Conservation (phyloP, 2,329 filamentous ascomycete genomes). For the Aureobasidium sp. region DNA sequence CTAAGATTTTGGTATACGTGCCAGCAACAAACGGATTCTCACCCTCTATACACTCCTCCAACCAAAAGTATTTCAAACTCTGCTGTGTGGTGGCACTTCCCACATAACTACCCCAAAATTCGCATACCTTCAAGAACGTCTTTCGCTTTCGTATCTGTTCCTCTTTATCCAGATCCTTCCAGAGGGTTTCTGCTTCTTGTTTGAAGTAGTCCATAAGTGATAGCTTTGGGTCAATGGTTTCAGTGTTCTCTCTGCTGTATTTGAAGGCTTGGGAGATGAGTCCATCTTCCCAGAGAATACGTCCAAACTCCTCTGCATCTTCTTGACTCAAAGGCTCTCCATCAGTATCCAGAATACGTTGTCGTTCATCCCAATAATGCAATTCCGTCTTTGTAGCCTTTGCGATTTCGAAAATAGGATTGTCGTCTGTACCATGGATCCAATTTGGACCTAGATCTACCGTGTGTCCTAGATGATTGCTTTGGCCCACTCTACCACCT, state of each 20-base stretch:
- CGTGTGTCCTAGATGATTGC: constrained; percentile 36
- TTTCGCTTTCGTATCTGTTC: constrained; percentile 40
- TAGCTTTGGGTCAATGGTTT: constrained; percentile 43
- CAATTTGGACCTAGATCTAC: constrained; percentile 69
- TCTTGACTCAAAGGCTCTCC: constrained; percentile 44
- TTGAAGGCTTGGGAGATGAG: constrained; percentile 62
- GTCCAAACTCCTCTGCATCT: constrained; percentile 34
- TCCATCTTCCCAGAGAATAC: constrained; percentile 51
- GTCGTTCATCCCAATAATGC: constrained; percentile 47
- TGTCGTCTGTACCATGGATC: constrained; percentile 67
- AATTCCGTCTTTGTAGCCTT: constrained; percentile 51
- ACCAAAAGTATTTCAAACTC: constrained; percentile 69
- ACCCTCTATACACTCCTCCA: constrained; percentile 71
- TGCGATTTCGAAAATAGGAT: constrained; percentile 62
- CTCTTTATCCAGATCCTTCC: constrained; percentile 28
- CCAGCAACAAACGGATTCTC: constrained; percentile 57
- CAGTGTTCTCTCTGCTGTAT: constrained; percentile 52
- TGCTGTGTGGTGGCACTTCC: constrained; percentile 58
- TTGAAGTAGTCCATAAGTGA: constrained; percentile 54
- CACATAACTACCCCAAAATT: constrained; percentile 65
- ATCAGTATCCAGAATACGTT: constrained; percentile 50
- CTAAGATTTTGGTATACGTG: constrained; percentile 54
- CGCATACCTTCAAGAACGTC: constrained; percentile 47
- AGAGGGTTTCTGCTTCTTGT: constrained; percentile 41
- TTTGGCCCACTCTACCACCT: constrained; percentile 55